These are phyloP conservation scores for Herpetomonas muscarum DNA, from an alignment of 208 protist species.

Conservation along the genomic window DNA sequence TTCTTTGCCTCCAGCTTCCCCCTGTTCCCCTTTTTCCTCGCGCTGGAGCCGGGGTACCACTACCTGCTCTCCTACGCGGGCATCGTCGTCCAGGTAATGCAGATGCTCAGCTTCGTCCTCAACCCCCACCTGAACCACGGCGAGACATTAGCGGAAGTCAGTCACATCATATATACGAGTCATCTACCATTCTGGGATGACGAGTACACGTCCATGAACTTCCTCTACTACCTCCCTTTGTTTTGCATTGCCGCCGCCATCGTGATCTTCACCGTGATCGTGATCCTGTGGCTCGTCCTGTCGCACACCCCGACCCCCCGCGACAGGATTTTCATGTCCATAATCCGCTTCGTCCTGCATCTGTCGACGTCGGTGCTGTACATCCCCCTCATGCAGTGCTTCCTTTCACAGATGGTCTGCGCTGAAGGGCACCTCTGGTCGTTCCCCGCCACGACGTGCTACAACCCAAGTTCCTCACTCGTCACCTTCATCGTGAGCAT, in stretches of 20 bases:
- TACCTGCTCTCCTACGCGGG: conserved; percentile 4
- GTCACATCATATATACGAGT: conserved; percentile 8
- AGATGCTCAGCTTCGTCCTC: conserved; percentile 16
- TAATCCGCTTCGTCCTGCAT: conserved; percentile 12
- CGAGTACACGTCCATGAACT: neutral
- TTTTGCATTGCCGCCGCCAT: neutral
- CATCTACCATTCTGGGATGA: conserved; percentile 20
- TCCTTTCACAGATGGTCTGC: conserved; percentile 19
- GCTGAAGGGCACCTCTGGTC: conserved; percentile 10
- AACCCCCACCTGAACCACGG: conserved; percentile 14
- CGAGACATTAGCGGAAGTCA: conserved; percentile 7
- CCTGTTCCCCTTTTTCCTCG: conserved; percentile 10
- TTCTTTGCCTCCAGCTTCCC: conserved; percentile 7
- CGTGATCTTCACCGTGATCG: neutral
- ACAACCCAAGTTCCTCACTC: neutral
- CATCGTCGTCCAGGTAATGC: conserved; percentile 5
- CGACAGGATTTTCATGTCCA: neutral
- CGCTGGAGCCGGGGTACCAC: conserved; percentile 9
- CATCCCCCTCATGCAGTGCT: conserved; percentile 14
- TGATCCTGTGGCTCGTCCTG: neutral
- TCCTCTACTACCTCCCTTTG: conserved; percentile 2
- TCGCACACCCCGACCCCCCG: neutral
- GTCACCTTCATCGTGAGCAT: conserved; percentile 10
- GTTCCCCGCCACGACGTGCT: conserved; percentile 14
- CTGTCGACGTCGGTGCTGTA: conserved; percentile 15